These are phyloP conservation scores for Gossypium turneri DNA, from an alignment of 345 rosid species.

Conservation along the genomic window DNA sequence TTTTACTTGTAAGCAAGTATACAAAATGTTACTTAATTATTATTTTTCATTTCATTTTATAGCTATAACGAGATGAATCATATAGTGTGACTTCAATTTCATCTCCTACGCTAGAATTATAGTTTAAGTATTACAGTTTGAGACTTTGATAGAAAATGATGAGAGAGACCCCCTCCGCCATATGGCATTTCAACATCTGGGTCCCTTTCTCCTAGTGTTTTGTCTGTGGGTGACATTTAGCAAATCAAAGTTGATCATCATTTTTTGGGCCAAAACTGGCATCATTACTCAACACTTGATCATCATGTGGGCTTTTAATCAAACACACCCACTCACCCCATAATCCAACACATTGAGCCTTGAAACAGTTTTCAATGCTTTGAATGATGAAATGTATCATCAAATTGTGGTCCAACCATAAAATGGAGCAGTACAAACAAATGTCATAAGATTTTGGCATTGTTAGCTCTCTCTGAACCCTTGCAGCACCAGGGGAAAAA, in stretches of 20 bases:
- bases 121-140: background rate
- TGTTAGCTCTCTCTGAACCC: slow-evolving; percentile 10
- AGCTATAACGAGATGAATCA: background rate
- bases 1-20: too few relatives aligned
- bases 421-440: slow-evolving; percentile 12
- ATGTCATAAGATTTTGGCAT: slow-evolving; percentile 4
- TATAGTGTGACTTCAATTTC: background rate
- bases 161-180: background rate
- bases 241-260: slow-evolving; percentile 16
- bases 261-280: slow-evolving; percentile 13
- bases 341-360: background rate
- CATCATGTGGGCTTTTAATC: slow-evolving; percentile 7
- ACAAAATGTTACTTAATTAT: too few relatives aligned
- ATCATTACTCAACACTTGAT: background rate
- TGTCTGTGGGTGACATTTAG: slow-evolving; percentile 30
- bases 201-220: slow-evolving; percentile 15
- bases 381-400: background rate
- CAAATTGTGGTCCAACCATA: slow-evolving; percentile 26
- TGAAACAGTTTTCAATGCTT: slow-evolving; percentile 7
- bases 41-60: background rate
- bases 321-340: background rate
- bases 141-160: background rate
- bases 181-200: background rate
- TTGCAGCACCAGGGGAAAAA: background rate
- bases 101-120: background rate